Evolutionary conservation across 2,329 filamentous ascomycete genomes (phyloP).

Genomic region (Fusarium sublunatum): DNA sequence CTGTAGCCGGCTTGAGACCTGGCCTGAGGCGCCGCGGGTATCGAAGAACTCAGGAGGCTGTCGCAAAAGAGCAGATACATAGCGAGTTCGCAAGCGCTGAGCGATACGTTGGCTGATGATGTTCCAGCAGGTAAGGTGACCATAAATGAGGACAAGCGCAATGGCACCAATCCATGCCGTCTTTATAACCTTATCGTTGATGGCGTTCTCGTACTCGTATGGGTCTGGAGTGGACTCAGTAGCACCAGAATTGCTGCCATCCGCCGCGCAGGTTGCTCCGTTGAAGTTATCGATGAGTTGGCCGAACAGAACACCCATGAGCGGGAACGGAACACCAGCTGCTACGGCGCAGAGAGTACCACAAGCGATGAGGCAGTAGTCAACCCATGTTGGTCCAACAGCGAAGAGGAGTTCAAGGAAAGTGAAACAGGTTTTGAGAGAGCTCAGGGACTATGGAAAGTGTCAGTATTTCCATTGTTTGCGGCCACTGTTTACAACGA

Average conservation of each 20-base stretch:
- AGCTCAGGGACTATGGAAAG: constrained; percentile 1
- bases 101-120: constrained; percentile 71
- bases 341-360: constrained; percentile 62
- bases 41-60: constrained; percentile 74
- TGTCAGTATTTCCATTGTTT: background rate
- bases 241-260: constrained; percentile 18
- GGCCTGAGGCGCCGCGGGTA: constrained; percentile 65
- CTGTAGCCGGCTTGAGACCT: constrained; percentile 72
- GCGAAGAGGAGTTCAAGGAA: constrained; percentile 58
- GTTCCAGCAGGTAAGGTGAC: constrained; percentile 72
- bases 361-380: constrained; percentile 54
- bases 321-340: constrained; percentile 70
- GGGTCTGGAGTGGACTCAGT: constrained; percentile 34
- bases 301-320: constrained; percentile 72
- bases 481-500: background rate
- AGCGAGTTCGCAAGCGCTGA: constrained; percentile 69
- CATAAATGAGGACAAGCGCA: constrained; percentile 71
- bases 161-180: constrained; percentile 71
- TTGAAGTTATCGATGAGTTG: constrained; percentile 72
- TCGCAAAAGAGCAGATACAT: constrained; percentile 66
- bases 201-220: constrained; percentile 53
- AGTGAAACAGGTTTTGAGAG: constrained; percentile 26
- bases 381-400: constrained; percentile 53
- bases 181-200: constrained; percentile 68
- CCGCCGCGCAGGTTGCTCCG: constrained; percentile 60